Conservation (phyloP, 1,139 yeast species). For the Taphrina communis region DNA sequence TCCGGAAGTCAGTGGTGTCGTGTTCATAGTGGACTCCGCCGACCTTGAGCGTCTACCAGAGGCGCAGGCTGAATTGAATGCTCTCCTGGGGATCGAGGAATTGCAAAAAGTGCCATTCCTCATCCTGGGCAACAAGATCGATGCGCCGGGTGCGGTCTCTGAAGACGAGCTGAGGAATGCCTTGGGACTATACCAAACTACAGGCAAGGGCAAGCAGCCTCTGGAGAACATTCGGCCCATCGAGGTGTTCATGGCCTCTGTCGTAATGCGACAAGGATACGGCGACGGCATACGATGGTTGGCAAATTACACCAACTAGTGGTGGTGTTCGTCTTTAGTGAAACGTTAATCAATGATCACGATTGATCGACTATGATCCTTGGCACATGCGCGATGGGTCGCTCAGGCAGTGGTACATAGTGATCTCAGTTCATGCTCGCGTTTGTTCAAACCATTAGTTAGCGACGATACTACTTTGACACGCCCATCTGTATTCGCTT, state of each 20-base stretch:
- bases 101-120: slow-evolving; percentile 87
- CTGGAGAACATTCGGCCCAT: slow-evolving; percentile 87
- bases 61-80: slow-evolving; percentile 92
- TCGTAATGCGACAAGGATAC: slow-evolving; percentile 83
- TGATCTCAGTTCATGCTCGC: too few relatives aligned
- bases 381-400: too few relatives aligned
- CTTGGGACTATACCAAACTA: slow-evolving; percentile 83
- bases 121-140: slow-evolving; percentile 94
- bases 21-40: slow-evolving; percentile 94
- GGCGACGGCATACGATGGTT: slow-evolving; percentile 57
- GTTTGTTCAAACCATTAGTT: too few relatives aligned
- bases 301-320: slow-evolving; percentile 35
- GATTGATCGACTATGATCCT: too few relatives aligned
- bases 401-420: too few relatives aligned
- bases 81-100: slow-evolving; percentile 89
- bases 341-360: too few relatives aligned
- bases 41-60: slow-evolving; percentile 95
- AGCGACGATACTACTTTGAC: too few relatives aligned
- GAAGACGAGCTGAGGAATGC: slow-evolving; percentile 94
- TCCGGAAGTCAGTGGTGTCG: slow-evolving; percentile 98
- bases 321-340: too few relatives aligned
- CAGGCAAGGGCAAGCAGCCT: slow-evolving; percentile 71
- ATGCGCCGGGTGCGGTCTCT: slow-evolving; percentile 88
- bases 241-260: slow-evolving; percentile 96
- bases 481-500: too few relatives aligned